These are phyloP conservation scores for Cladosporium sp. DNA, from an alignment of 2,329 filamentous ascomycete genomes.

Conservation along the genomic window DNA sequence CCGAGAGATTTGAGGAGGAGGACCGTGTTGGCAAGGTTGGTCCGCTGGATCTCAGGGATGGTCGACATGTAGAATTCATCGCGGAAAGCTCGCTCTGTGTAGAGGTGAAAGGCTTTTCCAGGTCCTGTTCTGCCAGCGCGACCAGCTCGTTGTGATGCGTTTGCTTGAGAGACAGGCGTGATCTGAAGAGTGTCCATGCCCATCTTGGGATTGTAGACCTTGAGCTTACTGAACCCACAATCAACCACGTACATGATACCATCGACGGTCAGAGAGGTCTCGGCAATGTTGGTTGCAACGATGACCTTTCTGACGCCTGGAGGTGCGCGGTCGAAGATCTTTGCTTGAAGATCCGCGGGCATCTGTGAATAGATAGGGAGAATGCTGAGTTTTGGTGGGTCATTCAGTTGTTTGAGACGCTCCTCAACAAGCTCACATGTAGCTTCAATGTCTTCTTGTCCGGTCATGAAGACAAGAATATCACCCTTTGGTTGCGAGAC, in stretches of 20 bases:
- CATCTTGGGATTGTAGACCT: slow-evolving; percentile 98
- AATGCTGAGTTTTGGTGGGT: slow-evolving; percentile 91
- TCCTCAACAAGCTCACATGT: slow-evolving; percentile 93
- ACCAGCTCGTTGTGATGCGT: slow-evolving; percentile 87
- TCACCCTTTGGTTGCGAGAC: slow-evolving; percentile 91
- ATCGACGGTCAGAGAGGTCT: slow-evolving; percentile 96
- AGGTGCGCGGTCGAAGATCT: slow-evolving; percentile 90
- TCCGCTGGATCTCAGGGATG: slow-evolving; percentile 95
- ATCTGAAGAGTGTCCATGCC: slow-evolving; percentile 99
- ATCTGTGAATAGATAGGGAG: slow-evolving; percentile 99
- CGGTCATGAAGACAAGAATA: slow-evolving; percentile 98
- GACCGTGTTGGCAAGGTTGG: slow-evolving; percentile 92
- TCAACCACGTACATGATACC: slow-evolving; percentile 99
- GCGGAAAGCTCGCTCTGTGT: slow-evolving; percentile 89
- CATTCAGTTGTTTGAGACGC: slow-evolving; percentile 80
- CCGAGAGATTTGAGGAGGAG: slow-evolving; percentile 90
- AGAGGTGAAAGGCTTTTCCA: slow-evolving; percentile 91
- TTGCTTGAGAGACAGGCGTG: slow-evolving; percentile 95
- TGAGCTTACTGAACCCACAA: slow-evolving; percentile 92
- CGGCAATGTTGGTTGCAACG: slow-evolving; percentile 96
- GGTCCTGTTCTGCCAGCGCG: slow-evolving; percentile 92
- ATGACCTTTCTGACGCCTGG: slow-evolving; percentile 95
- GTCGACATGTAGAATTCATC: slow-evolving; percentile 96
- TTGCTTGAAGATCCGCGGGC: slow-evolving; percentile 95
- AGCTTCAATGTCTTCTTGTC: slow-evolving; percentile 95